phyloP scores from a whole-genome alignment of 805 yeast genomes.

The Sugiyamaella valdiviana region DNA sequence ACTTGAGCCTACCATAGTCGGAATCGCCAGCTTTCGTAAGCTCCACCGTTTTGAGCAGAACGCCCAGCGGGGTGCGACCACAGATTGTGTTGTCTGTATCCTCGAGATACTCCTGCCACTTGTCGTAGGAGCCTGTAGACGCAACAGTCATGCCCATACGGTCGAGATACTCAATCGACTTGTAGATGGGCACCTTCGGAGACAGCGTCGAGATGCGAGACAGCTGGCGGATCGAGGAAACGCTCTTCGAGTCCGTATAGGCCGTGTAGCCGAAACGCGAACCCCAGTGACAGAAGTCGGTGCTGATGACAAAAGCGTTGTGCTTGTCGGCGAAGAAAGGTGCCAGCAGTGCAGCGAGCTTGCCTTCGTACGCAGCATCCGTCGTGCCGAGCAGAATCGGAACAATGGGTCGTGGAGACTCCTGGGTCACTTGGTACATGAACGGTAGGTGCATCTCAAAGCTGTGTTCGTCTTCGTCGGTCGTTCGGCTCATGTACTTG shows the following conservation, averaged over 20 bases:
- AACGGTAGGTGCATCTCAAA: constrained; percentile 93
- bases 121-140: constrained; percentile 45
- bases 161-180: constrained; percentile 72
- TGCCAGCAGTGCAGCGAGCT: constrained; percentile 43
- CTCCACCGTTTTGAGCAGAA: constrained; percentile 54
- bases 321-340: constrained; percentile 49
- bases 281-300: constrained; percentile 98
- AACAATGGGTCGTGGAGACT: constrained; percentile 37
- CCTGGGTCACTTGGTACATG: constrained; percentile 41
- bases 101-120: constrained; percentile 63
- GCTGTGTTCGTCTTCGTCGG: constrained; percentile 84
- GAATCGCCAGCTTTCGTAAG: constrained; percentile 15
- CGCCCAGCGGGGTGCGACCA: constrained; percentile 77
- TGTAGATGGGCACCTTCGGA: constrained; percentile 46
- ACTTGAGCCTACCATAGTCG: constrained; percentile 41
- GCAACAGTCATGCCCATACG: constrained; percentile 60
- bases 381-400: constrained; percentile 77
- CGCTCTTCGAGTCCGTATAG: constrained; percentile 33
- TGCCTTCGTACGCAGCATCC: constrained; percentile 38
- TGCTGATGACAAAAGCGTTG: constrained; percentile 70
- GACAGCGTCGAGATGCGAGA: constrained; percentile 18
- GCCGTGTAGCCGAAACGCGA: constrained; percentile 52
- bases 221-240: constrained; percentile 21
- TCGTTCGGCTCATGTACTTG: constrained; percentile 47
- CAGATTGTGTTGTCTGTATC: constrained; percentile 85